Percentiles rank a stretch among this genome's conserved stretches.
Conservation (phyloP, 2,329 filamentous ascomycete species). For the Escovopsis sp. region DNA sequence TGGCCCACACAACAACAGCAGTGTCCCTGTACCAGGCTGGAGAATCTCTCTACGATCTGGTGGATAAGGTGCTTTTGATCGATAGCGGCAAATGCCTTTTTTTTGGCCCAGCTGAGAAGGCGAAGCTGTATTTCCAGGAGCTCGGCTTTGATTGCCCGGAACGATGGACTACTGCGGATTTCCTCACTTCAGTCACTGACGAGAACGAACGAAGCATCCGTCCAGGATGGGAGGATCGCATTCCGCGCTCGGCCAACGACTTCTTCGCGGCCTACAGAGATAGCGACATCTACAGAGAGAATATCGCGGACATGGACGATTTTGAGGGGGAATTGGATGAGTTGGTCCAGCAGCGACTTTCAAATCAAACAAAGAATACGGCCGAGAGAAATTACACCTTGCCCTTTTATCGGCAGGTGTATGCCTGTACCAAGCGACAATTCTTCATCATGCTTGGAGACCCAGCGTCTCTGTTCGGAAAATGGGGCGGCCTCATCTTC, state of each 20-base stretch:
- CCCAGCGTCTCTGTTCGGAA: constrained; percentile 59
- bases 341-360: constrained; percentile 24
- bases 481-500: constrained; percentile 63
- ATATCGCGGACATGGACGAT: constrained; percentile 45
- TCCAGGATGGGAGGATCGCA: constrained; percentile 45
- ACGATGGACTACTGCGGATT: constrained; percentile 58
- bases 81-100: constrained; percentile 57
- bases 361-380: constrained; percentile 53
- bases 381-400: constrained; percentile 61
- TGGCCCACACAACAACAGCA: constrained; percentile 55
- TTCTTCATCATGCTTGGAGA: constrained; percentile 69
- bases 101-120: constrained; percentile 47
- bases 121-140: constrained; percentile 53
- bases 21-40: constrained; percentile 60
- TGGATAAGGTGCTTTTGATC: constrained; percentile 66
- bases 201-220: constrained; percentile 55
- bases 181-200: constrained; percentile 65
- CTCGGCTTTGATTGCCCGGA: constrained; percentile 59
- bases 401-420: constrained; percentile 56
- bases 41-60: constrained; percentile 48
- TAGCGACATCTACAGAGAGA: constrained; percentile 43
- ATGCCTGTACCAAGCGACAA: constrained; percentile 56
- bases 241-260: constrained; percentile 54
- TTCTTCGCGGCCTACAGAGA: constrained; percentile 49
- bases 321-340: constrained; percentile 47